Base-by-base conservation (phyloP, 2,329 filamentous ascomycete species). In the Penicillium sp. region DNA sequence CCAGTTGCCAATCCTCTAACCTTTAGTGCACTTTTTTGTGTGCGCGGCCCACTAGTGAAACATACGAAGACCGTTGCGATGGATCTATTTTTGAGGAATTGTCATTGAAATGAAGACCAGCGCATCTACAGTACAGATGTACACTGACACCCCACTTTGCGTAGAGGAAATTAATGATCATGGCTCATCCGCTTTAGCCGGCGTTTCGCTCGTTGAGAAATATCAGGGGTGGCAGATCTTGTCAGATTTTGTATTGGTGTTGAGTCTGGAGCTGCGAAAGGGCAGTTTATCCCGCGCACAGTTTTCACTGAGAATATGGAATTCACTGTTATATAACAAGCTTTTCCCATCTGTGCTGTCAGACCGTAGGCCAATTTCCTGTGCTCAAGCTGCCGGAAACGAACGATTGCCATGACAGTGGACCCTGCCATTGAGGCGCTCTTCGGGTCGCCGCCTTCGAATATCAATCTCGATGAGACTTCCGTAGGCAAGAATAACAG, bases 371-470 rank as follows among this genome's bases (percentile, higher is more conserved):
- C 29, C 29, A 31, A 14, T 31, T 1, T 14, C 13, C 29, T 31
- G 11, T 31, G 29, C 11, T 6, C 11, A 31, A 31, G 10, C 10
- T 31, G 29, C 19, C 31, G 10, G 7, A 39, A 45, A 21, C 26
- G 31, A 33, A 27, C 60, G 64, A 49, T 10, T 22, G 31, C 11
- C 7, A 61, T 56, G 59, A 35, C 33, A 5, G 31, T 59, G 16
- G 56, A 63, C 27, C 54, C 61, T 13, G 52, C 37, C 11, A 63
- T 61, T 24, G 16, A 44, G 35, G 48, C 53, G n/a, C 16, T 59
- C 43, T 65, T 63, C 49, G 63, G 63, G 16, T 51, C 57, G 14
- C 31, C 57, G 5, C 59, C 61, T 7, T 22, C 43, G 2, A 24
- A 42, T 21, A 47, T 65, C 31, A 16, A 65, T 37, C 49, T 65